Evolutionary conservation across 2,329 filamentous ascomycete genomes (phyloP).

Genomic region (Didymella exigua): DNA sequence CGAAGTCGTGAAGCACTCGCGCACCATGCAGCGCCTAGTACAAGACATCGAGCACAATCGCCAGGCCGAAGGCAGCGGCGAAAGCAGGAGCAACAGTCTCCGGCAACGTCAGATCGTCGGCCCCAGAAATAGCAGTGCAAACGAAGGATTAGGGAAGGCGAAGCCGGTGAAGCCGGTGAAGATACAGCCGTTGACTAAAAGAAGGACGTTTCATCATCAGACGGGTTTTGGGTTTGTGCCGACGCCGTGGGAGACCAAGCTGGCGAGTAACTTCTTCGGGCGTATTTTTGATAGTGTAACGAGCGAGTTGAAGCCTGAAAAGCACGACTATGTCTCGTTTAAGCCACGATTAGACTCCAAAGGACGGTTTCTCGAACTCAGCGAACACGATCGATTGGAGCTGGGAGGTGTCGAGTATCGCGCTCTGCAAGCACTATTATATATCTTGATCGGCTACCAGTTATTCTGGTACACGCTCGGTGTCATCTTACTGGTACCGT

Average conservation of each 20-base stretch:
- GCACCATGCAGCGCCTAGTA: conserved; percentile 31
- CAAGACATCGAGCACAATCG: conserved; percentile 33
- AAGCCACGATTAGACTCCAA: conserved; percentile 37
- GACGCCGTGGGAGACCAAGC: conserved; percentile 39
- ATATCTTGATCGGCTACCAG: conserved; percentile 51
- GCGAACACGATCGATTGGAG: conserved; percentile 50
- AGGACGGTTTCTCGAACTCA: conserved; percentile 45
- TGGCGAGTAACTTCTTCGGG: conserved; percentile 29
- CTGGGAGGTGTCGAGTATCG: conserved; percentile 61
- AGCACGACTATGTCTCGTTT: conserved; percentile 42
- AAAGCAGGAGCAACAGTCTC: conserved; percentile 13
- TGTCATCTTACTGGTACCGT: conserved; percentile 55
- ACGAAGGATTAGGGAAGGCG: not conserved
- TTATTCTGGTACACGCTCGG: conserved; percentile 50
- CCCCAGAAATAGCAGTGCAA: not conserved
- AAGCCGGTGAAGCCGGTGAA: conserved; percentile 2
- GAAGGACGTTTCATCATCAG: conserved; percentile 34
- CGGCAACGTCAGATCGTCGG: conserved; percentile 8
- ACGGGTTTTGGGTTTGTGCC: conserved; percentile 38
- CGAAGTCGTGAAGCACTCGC: conserved; percentile 35
- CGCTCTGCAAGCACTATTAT: conserved; percentile 56
- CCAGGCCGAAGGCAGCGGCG: conserved; percentile 5
- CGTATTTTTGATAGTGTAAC: conserved; percentile 26
- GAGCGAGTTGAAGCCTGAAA: conserved; percentile 29
- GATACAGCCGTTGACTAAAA: conserved; percentile 20